Conservation (phyloP, 148 eudicot genomes). For the Camellia sinensis region DNA sequence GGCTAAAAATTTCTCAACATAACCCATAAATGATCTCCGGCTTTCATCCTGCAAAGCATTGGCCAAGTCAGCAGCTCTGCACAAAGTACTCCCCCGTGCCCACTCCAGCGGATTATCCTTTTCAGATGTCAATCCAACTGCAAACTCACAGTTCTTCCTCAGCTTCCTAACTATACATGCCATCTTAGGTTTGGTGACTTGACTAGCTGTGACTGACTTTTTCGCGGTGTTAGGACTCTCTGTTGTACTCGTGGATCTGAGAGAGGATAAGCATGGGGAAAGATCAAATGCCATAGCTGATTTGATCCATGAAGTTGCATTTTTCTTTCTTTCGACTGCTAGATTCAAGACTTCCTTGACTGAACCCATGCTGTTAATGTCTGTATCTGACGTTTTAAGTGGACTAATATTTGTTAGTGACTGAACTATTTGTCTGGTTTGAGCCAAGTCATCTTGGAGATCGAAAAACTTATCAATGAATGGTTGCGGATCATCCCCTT, state of each 20-base stretch:
- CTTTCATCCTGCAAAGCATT: constrained; percentile 36
- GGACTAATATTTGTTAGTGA: constrained; percentile 44
- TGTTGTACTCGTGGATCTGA: not conserved
- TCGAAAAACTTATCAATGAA: constrained; percentile 37
- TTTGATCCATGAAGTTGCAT: constrained; percentile 47
- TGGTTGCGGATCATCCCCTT: constrained; percentile 31
- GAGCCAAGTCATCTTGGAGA: constrained; percentile 39
- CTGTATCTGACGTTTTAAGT: constrained; percentile 26
- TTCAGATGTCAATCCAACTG: constrained; percentile 22
- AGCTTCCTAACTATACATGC: constrained; percentile 17
- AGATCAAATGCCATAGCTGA: constrained; percentile 45
- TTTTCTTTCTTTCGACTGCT: constrained; percentile 47
- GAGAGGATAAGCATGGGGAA: constrained; percentile 23
- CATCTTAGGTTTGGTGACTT: constrained; percentile 24
- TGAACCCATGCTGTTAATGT: constrained; percentile 20
- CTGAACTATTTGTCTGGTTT: constrained; percentile 33
- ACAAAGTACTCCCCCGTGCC: constrained; percentile 28
- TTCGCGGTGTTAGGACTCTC: constrained; percentile 16
- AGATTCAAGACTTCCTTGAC: constrained; percentile 37
- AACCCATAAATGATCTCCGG: constrained; percentile 31
- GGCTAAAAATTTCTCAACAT: constrained; percentile 42
- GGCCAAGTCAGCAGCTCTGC: constrained; percentile 25
- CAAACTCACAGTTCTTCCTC: constrained; percentile 21
- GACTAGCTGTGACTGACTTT: constrained; percentile 19
- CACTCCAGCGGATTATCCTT: constrained; percentile 28